Conservation (phyloP, 2,329 filamentous ascomycete genomes). For the Moelleriella libera region DNA sequence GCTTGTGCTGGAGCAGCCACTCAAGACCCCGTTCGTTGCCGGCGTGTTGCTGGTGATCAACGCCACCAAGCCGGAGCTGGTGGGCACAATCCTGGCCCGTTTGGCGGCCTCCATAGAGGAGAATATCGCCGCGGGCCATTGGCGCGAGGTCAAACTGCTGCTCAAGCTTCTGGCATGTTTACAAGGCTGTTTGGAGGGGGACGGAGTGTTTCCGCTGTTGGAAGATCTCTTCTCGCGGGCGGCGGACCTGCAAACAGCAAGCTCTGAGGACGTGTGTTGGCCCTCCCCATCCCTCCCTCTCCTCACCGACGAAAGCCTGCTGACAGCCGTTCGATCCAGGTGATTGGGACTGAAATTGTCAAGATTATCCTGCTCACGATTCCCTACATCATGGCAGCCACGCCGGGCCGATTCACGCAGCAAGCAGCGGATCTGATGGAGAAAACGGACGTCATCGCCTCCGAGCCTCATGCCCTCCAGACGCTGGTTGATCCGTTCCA, state of each 20-base stretch:
- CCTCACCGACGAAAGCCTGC: neutral
- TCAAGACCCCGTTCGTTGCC: conserved; percentile 93
- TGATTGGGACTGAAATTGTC: conserved; percentile 70
- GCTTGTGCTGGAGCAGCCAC: conserved; percentile 76
- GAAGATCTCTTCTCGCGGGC: conserved; percentile 85
- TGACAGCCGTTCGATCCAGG: conserved; percentile 24
- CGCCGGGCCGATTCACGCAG: conserved; percentile 54
- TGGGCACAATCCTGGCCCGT: conserved; percentile 53
- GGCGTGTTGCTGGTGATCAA: conserved; percentile 72
- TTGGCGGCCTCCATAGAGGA: conserved; percentile 48
- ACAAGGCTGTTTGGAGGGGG: conserved; percentile 64
- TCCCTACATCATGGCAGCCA: conserved; percentile 72
- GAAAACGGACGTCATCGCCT: conserved; percentile 89
- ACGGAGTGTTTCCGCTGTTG: conserved; percentile 72
- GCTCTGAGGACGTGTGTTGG: conserved; percentile 71
- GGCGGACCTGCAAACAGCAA: conserved; percentile 85
- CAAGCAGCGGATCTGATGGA: conserved; percentile 71
- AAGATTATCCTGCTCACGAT: conserved; percentile 94
- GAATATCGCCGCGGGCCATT: conserved; percentile 58
- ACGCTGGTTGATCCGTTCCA: conserved; percentile 76
- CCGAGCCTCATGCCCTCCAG: conserved; percentile 74
- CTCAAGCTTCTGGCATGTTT: conserved; percentile 82
- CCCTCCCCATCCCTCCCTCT: neutral
- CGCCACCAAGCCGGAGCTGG: conserved; percentile 59
- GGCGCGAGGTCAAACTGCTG: conserved; percentile 83